Percentiles rank a stretch among this genome's conserved stretches.
These are phyloP conservation scores for Euphorbia peplus DNA, from an alignment of 345 rosid species.

Conservation along the genomic window DNA sequence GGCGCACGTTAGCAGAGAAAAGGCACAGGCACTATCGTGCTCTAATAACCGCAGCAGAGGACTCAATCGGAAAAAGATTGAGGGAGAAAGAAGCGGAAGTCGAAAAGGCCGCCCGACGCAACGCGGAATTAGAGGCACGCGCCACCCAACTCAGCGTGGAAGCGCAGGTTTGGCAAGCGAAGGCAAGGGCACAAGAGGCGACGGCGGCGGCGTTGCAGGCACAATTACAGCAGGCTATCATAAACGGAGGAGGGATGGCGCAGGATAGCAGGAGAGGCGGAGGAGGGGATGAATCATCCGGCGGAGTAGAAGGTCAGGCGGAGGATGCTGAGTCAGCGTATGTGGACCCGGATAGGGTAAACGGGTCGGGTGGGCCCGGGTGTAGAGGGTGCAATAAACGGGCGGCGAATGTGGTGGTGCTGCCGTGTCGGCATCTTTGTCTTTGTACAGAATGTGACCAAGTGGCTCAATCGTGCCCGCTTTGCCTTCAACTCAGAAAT, in stretches of 20 bases:
- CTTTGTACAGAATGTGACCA: slow-evolving; percentile 69
- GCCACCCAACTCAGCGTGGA: slow-evolving; percentile 74
- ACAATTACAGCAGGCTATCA: slow-evolving; percentile 63
- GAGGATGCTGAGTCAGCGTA: slow-evolving; percentile 92
- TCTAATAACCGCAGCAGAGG: slow-evolving; percentile 69
- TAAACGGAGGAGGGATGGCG: slow-evolving; percentile 27
- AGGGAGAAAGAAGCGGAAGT: slow-evolving; percentile 68
- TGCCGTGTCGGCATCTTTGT: slow-evolving; percentile 93
- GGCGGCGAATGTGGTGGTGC: slow-evolving; percentile 62
- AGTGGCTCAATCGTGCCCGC: slow-evolving; percentile 63
- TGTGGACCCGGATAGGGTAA: slow-evolving; percentile 66
- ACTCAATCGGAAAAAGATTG: slow-evolving; percentile 48
- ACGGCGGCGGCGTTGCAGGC: slow-evolving; percentile 76
- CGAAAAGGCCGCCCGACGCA: slow-evolving; percentile 68
- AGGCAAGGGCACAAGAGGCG: slow-evolving; percentile 74
- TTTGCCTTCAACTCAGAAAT: slow-evolving; percentile 56
- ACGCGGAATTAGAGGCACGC: slow-evolving; percentile 79
- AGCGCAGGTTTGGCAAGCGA: slow-evolving; percentile 82
- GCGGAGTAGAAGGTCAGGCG: slow-evolving; percentile 39
- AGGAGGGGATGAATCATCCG: slow-evolving; percentile 33
- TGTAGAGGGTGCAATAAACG: slow-evolving; percentile 59
- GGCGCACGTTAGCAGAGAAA: slow-evolving; percentile 70
- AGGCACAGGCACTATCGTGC: slow-evolving; percentile 69
- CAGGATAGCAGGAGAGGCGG: slow-evolving; percentile 45
- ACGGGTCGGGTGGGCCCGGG: slow-evolving; percentile 35